Base-by-base conservation (phyloP, 192 early-diverging fungal species). In the Coemansia sp. region DNA sequence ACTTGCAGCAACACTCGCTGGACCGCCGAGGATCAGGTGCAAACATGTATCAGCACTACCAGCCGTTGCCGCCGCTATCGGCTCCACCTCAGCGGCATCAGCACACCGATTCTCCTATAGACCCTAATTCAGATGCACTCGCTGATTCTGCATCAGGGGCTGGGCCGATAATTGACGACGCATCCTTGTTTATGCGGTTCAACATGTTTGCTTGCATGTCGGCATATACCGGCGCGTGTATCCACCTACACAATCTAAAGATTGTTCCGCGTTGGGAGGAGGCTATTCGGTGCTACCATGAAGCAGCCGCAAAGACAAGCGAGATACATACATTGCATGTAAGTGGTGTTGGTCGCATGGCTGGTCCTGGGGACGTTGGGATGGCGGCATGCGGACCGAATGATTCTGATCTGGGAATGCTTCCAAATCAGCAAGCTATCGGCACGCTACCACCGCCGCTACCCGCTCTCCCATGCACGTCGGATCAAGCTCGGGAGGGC, bases 131-230 rank as follows among this genome's bases (percentile, higher is more conserved):
- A 14, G 50, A 43, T 43, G 39, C 22, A 8, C 48, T 69, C 37
- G 63, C 54, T 14, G 77, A 79, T 19, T 66, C 68, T 22, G 68
- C 68, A 2, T 48, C 39, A 2, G 56, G 67, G 1, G 64, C 71
- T 3, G 71, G 71, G n/a, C 67, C 58, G 48, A 68, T 67, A n/a
- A 53, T 74, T 16, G 77, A 71, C 51, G 71, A 71, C 41, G 68
- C 77, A 7, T 63, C 77, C 26, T 61, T 80, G 27, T 70, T 69
- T 25, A 74, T 74, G 71, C 77, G 71, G 6, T 70, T 73, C 56
- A 74, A 64, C 41, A 64, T 74, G 68, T 67, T 74, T 41, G 66
- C 71, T 12, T 70, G 68, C 57, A 41, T 67, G 9, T 71, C 77
- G 9, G 64, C 51, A 6, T 49, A 49, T 19, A 49, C 49, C 9